phyloP scores from a whole-genome alignment of 148 eudicot genomes.

The Mesembryanthemum crystallinum region DNA sequence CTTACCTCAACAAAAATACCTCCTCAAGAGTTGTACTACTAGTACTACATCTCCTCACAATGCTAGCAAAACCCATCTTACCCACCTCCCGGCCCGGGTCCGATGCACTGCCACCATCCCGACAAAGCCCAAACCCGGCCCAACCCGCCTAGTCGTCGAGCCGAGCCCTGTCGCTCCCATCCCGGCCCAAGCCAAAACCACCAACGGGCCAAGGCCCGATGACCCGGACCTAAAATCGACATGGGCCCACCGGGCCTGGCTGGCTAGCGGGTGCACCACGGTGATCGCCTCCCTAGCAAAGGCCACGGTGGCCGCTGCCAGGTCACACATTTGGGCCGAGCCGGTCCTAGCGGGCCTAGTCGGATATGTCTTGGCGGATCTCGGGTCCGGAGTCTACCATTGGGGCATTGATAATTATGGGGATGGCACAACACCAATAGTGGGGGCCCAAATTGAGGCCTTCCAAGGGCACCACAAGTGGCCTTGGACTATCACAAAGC shows the following conservation, averaged over 20 bases:
- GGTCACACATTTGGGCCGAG: constrained; percentile 49
- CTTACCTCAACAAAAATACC: constrained; percentile 43
- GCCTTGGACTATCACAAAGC: constrained; percentile 76
- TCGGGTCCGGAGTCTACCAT: constrained; percentile 82
- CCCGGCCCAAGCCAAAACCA: not conserved
- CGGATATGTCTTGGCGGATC: constrained; percentile 79
- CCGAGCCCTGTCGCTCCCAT: not conserved
- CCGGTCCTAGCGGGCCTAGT: constrained; percentile 47
- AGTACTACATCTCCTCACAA: constrained; percentile 19
- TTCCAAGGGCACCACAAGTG: constrained; percentile 86
- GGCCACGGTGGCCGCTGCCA: constrained; percentile 27
- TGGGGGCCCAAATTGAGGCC: constrained; percentile 71
- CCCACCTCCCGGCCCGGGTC: constrained; percentile 21
- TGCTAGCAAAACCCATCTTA: too few relatives aligned
- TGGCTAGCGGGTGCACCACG: constrained; percentile 65
- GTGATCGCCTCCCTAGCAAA: constrained; percentile 54
- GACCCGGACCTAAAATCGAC: constrained; percentile 61
- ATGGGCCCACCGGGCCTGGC: constrained; percentile 77
- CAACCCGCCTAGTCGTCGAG: constrained; percentile 14
- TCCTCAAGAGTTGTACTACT: constrained; percentile 16
- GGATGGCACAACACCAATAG: constrained; percentile 50
- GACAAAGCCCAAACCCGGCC: constrained; percentile 16
- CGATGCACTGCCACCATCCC: too few relatives aligned
- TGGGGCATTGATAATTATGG: constrained; percentile 94
- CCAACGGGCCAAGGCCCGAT: constrained; percentile 25